Percentiles rank a stretch among this genome's conserved stretches.
Conservation (phyloP, 2,329 filamentous ascomycete genomes). For the Fusarium metavorans region DNA sequence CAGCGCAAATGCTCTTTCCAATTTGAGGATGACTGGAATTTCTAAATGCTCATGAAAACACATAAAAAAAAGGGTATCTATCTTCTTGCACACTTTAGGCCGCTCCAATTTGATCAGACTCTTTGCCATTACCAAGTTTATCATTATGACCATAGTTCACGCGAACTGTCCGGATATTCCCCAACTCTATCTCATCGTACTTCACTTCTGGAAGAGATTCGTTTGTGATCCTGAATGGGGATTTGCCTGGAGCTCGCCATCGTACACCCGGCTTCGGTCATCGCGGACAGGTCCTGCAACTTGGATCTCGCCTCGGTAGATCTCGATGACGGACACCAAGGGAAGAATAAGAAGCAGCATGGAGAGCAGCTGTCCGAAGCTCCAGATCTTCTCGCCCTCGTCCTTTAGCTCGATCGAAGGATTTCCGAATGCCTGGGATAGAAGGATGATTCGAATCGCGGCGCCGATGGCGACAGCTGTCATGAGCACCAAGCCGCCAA, state of each 20-base stretch:
- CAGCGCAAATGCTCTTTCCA: slow-evolving; percentile 8
- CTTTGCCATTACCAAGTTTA: neutral
- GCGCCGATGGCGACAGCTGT: slow-evolving; percentile 69
- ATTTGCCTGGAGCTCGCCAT: slow-evolving; percentile 55
- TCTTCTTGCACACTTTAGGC: neutral
- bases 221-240: slow-evolving; percentile 52
- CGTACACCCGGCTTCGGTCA: slow-evolving; percentile 52
- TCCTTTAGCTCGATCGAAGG: slow-evolving; percentile 44
- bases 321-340: slow-evolving; percentile 30
- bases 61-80: slow-evolving; percentile 26
- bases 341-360: slow-evolving; percentile 41
- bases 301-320: slow-evolving; percentile 33
- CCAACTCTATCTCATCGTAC: neutral
- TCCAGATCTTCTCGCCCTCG: slow-evolving; percentile 40
- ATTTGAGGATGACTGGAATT: slow-evolving; percentile 1
- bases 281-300: slow-evolving; percentile 58
- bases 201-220: slow-evolving; percentile 51
- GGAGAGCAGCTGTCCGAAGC: slow-evolving; percentile 41
- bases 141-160: neutral
- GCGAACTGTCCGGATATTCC: neutral
- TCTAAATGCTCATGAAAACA: slow-evolving; percentile 6
- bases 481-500: slow-evolving; percentile 67
- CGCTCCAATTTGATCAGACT: neutral
- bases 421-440: slow-evolving; percentile 68
- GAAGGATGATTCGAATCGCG: slow-evolving; percentile 65